phyloP scores from a whole-genome alignment of 345 rosid genomes.

The Citrus sp. region DNA sequence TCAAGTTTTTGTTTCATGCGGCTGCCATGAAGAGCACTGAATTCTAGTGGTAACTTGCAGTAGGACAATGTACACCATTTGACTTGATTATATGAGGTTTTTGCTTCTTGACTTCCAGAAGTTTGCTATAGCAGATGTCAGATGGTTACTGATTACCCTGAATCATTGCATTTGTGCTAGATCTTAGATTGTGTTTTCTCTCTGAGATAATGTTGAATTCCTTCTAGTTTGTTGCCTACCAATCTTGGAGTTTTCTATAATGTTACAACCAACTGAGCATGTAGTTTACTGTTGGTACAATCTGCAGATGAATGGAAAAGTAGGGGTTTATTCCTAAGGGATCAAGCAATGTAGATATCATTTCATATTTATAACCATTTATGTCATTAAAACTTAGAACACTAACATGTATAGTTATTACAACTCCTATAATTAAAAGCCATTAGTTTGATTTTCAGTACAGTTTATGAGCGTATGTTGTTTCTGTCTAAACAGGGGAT shows the following conservation, averaged over 20 bases:
- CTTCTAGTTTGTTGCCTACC: background rate
- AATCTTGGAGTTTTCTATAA: background rate
- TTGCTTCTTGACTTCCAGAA: background rate
- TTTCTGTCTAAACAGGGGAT: constrained; percentile 46
- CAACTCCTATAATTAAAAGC: background rate
- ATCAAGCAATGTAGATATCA: background rate
- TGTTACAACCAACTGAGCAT: background rate
- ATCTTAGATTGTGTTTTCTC: background rate
- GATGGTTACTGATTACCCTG: background rate
- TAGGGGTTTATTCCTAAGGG: background rate
- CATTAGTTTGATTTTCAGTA: background rate
- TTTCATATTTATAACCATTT: background rate
- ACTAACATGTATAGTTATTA: background rate
- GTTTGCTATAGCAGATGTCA: background rate
- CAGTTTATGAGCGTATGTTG: background rate
- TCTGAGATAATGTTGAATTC: background rate
- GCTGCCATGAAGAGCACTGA: constrained; percentile 1
- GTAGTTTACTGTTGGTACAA: background rate
- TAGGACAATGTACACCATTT: background rate
- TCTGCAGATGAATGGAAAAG: background rate
- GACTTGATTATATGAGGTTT: background rate
- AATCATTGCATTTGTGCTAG: background rate
- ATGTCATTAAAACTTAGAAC: background rate
- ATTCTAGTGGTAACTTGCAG: background rate
- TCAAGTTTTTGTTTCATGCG: background rate